Base-by-base conservation (phyloP, 2,329 filamentous ascomycete species). In the Incumbomyces lentus region DNA sequence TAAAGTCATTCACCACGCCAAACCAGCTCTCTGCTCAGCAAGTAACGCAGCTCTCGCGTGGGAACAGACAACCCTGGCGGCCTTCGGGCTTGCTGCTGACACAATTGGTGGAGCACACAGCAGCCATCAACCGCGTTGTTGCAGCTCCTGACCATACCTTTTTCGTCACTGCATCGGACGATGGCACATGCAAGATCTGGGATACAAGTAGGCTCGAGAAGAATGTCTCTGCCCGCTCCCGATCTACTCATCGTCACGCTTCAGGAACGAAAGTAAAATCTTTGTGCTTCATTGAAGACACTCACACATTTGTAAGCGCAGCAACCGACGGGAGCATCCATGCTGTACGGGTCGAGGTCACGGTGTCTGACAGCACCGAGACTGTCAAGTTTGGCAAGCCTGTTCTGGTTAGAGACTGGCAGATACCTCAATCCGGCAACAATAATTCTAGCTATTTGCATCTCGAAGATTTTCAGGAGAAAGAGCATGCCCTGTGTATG, bases 141-240 rank as follows among this genome's bases (percentile, higher is more conserved):
- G 78, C 87, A 6, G 82, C 92, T 1, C 87, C 90, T 0, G 92
- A 98, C 60, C 90, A 98, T 62, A 70, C 82, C 3, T 98, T 98
- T 67, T 98, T 98, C 64, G 75, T 95, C 47, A 96, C 92, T 1
- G 90, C 82, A 6, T 90, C 89, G 8, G 86, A 95, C 58, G 92
- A 98, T 64, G 86, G 92, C 2, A 80, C 78, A 6, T 86, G 95
- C 47, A 94, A 86, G 60, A 76, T 98, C 4, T 98, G 92, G 92
- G 92, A 98, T 65, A 84, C 87, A 19, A 81, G 81, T 19, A 78
- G 92, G 18, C 73, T 98, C 6, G 92, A 98, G 65, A 83, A 88
- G 37, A 96, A 95, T 60, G 79, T 96, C 41, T 84, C 86, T 0
- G 84, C 94, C 58, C 79, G 88, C 36, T 88, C 92, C 22, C 77